phyloP scores from a whole-genome alignment of 2,329 filamentous ascomycete species.

The Botrytis pseudocinerea region DNA sequence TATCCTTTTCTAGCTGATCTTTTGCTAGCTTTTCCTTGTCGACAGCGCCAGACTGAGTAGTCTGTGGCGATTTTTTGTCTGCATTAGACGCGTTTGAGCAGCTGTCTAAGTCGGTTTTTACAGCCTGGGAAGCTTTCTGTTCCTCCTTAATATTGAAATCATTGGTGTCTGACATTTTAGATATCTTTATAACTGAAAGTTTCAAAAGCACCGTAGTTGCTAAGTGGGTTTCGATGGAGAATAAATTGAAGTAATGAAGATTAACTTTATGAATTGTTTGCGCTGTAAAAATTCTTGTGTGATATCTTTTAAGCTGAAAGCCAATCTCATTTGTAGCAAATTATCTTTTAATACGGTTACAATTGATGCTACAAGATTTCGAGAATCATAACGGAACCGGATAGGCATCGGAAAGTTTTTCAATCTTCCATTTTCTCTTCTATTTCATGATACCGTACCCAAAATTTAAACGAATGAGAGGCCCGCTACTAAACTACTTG shows the following conservation, averaged over 20 bases:
- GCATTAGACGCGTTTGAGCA: not conserved
- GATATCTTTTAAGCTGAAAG: fast-evolving
- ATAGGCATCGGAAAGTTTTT: not conserved
- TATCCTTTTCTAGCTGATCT: not conserved
- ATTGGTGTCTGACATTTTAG: not conserved
- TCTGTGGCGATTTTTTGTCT: not conserved
- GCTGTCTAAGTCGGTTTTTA: fast-evolving
- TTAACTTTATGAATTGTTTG: not conserved
- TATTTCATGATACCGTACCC: not conserved
- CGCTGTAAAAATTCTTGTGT: not conserved
- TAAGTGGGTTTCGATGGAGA: too few species aligned
- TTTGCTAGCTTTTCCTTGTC: not conserved
- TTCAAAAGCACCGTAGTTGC: not conserved
- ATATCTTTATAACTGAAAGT: not conserved
- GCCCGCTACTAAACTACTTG: fast-evolving
- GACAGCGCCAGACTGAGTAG: too few species aligned
- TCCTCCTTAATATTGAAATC: not conserved
- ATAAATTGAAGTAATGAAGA: too few species aligned
- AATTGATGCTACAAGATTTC: not conserved
- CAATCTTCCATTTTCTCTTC: not conserved
- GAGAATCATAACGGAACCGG: not conserved
- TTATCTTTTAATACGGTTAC: not conserved
- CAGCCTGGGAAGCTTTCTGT: not conserved
- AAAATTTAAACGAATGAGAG: not conserved
- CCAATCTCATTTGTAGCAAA: not conserved